A percentile compares a stretch with the other conserved stretches of the same genome.
phyloP scores from a whole-genome alignment of 805 yeast genomes.

The Yarrowia sp. region DNA sequence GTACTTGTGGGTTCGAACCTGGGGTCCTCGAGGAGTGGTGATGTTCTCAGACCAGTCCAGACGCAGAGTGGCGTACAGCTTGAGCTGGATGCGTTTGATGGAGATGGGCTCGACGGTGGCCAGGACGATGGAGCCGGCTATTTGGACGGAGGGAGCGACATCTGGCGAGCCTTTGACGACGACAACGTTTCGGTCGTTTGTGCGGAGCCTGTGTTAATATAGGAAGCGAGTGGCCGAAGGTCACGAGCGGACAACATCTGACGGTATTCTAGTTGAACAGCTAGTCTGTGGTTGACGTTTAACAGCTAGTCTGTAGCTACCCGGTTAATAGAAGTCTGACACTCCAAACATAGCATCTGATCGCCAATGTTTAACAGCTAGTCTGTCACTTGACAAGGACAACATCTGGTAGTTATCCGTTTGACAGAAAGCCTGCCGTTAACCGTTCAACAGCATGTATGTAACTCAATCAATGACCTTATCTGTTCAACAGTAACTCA shows the following conservation, averaged over 20 bases:
- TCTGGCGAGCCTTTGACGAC: conserved; percentile 78
- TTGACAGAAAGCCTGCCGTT: too few species aligned
- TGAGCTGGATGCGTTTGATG: conserved; percentile 67
- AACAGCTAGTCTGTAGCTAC: too few species aligned
- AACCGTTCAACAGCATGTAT: too few species aligned
- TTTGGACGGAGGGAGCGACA: conserved; percentile 76
- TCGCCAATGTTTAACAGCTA: too few species aligned
- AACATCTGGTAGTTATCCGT: too few species aligned
- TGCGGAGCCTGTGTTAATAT: conserved; percentile 56
- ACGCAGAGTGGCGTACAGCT: conserved; percentile 70
- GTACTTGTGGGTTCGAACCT: conserved; percentile 13
- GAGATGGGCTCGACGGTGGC: conserved; percentile 77
- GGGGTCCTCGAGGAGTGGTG: conserved; percentile 29
- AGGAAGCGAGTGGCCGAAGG: background rate
- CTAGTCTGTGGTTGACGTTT: too few species aligned
- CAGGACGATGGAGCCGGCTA: conserved; percentile 80
- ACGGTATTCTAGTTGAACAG: too few species aligned
- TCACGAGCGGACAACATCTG: background rate
- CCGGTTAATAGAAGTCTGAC: too few species aligned
- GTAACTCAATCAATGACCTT: too few species aligned
- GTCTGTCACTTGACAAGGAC: too few species aligned
- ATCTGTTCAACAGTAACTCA: too few species aligned
- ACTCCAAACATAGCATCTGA: too few species aligned
- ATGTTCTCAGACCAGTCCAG: conserved; percentile 66
- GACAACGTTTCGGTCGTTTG: conserved; percentile 77